Percentiles rank a stretch among this genome's conserved stretches.
phyloP scores from a whole-genome alignment of 2,329 filamentous ascomycete species.

The Phialophora verrucosa region DNA sequence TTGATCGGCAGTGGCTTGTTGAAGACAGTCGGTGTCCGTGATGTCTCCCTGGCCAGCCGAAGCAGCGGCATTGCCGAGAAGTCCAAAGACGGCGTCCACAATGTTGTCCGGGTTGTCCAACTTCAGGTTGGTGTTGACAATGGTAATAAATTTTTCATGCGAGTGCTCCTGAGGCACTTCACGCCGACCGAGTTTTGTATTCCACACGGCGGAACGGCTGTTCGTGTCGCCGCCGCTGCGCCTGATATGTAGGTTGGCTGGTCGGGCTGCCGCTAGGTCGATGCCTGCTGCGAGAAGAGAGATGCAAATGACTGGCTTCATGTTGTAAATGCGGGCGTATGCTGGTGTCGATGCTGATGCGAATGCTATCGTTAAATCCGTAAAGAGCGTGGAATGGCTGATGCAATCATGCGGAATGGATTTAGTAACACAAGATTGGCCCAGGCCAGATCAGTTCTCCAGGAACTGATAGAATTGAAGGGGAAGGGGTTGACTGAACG shows the following conservation, averaged over 20 bases:
- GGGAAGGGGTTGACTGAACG: constrained; percentile 2
- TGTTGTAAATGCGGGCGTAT: constrained; percentile 10
- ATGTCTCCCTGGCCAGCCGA: constrained; percentile 56
- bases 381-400: constrained; percentile 10
- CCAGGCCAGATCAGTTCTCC: constrained; percentile 29
- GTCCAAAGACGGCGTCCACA: constrained; percentile 57
- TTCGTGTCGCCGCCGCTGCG: constrained; percentile 20
- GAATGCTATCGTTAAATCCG: constrained; percentile 18
- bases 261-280: constrained; percentile 23
- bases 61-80: constrained; percentile 60
- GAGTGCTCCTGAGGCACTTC: constrained; percentile 65
- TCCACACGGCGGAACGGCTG: constrained; percentile 18
- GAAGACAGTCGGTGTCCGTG: constrained; percentile 63
- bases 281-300: constrained; percentile 24
- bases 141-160: constrained; percentile 57
- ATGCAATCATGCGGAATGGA: not conserved
- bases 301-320: constrained; percentile 28
- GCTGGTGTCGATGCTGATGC: not conserved
- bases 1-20: constrained; percentile 63
- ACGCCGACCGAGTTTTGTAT: constrained; percentile 42
- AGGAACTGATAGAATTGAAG: constrained; percentile 28
- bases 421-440: constrained; percentile 18
- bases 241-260: constrained; percentile 20
- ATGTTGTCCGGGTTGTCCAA: constrained; percentile 58
- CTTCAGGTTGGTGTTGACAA: constrained; percentile 51